phyloP scores from a whole-genome alignment of 73 alveolate species.

The Paramecium biaurelia region DNA sequence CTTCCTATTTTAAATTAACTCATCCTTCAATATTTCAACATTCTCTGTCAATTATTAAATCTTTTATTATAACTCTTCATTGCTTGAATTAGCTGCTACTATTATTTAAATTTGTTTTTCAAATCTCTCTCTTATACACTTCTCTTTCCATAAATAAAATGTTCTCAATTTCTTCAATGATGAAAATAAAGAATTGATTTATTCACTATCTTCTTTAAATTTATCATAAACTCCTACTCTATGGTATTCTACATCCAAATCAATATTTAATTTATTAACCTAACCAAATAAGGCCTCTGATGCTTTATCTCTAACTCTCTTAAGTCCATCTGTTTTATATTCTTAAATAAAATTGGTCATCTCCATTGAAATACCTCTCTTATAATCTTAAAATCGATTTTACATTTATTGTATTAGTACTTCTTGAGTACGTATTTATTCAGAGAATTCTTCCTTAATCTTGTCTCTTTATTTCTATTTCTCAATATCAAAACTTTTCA shows the following conservation, averaged over 20 bases:
- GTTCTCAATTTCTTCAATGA: not conserved
- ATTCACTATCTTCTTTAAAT: conserved; percentile 9
- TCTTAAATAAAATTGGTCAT: conserved; percentile 12
- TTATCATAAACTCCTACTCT: conserved; percentile 50
- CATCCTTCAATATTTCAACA: conserved; percentile 31
- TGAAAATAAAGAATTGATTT: not conserved
- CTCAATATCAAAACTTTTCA: conserved; percentile 5
- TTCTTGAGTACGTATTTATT: not conserved
- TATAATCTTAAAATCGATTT: conserved; percentile 43
- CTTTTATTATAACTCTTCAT: not conserved
- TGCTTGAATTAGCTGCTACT: conserved; percentile 28
- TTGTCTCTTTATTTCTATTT: conserved; percentile 3
- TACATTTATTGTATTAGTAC: not conserved
- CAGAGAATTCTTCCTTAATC: not conserved
- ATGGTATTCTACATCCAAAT: conserved; percentile 12
- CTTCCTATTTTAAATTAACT: not conserved
- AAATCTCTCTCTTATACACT: not conserved
- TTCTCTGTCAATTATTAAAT: conserved; percentile 28
- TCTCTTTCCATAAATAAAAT: conserved; percentile 6
- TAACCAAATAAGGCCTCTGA: conserved; percentile 38
- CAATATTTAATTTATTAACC: conserved; percentile 21
- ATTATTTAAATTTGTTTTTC: conserved; percentile 1
- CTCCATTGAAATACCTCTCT: conserved; percentile 36
- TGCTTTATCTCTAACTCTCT: conserved; percentile 41
- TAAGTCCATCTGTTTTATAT: conserved; percentile 31